Conservation (phyloP, 345 rosid genomes). For the Garcia nutans region DNA sequence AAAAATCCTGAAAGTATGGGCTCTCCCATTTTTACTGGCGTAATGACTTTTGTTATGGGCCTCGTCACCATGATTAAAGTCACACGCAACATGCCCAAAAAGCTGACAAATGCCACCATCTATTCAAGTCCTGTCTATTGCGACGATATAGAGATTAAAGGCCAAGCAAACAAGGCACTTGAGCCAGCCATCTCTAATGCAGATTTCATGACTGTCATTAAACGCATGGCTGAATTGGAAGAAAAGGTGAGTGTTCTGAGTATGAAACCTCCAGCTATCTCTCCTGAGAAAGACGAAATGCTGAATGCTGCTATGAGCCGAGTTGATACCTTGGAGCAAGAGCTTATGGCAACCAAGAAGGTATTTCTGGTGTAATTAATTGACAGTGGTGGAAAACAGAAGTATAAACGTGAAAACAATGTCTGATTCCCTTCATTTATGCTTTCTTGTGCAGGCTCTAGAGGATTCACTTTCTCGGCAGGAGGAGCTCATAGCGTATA, state of each 20-base stretch:
- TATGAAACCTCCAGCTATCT: constrained; percentile 51
- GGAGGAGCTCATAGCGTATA: constrained; percentile 68
- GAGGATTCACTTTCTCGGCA: constrained; percentile 71
- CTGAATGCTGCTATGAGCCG: constrained; percentile 63
- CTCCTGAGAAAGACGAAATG: constrained; percentile 82
- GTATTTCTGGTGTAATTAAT: constrained; percentile 26
- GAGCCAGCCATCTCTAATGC: constrained; percentile 39
- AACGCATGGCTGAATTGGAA: constrained; percentile 81
- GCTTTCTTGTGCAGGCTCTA: constrained; percentile 53
- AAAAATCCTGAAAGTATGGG: constrained; percentile 47
- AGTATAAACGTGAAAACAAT: not conserved
- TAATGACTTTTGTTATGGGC: constrained; percentile 85
- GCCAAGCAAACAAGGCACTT: constrained; percentile 24
- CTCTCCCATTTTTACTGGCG: constrained; percentile 66
- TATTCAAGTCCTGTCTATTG: constrained; percentile 51
- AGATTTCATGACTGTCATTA: constrained; percentile 62
- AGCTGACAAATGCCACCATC: constrained; percentile 53
- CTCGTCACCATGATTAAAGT: constrained; percentile 74
- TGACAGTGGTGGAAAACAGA: not conserved
- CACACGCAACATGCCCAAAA: constrained; percentile 71
- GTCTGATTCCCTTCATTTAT: not conserved
- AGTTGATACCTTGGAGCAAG: constrained; percentile 72
- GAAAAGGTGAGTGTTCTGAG: constrained; percentile 55
- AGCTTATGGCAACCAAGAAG: constrained; percentile 76
- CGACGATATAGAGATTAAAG: constrained; percentile 37